Evolutionary conservation across 78 protist genomes (phyloP).

Genomic region (Dictyostelium intermedium): DNA sequence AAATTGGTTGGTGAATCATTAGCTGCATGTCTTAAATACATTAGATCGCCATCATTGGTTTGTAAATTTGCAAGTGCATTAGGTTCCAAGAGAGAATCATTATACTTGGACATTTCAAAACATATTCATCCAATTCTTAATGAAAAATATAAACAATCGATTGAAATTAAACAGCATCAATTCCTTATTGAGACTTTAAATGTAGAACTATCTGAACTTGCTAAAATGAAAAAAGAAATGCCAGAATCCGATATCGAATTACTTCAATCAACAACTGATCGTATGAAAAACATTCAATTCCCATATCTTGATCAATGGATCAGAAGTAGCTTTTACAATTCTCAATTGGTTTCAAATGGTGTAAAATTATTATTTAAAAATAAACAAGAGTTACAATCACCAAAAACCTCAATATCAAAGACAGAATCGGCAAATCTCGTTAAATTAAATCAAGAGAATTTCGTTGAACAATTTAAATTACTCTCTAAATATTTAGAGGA

Average conservation of each 20-base stretch:
- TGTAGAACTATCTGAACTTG: constrained; percentile 16
- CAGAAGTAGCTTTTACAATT: neutral
- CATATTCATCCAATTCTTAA: constrained; percentile 3
- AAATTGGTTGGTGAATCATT: neutral
- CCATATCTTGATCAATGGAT: neutral
- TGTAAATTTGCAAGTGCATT: constrained; percentile 9
- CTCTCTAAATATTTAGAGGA: constrained; percentile 8
- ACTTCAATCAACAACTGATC: neutral
- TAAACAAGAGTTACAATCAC: neutral
- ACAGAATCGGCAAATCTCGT: neutral
- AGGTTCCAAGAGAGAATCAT: neutral
- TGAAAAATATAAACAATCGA: neutral
- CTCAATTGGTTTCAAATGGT: neutral
- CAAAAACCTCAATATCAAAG: neutral
- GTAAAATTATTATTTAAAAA: neutral
- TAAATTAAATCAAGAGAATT: neutral
- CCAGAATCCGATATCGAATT: constrained; percentile 24
- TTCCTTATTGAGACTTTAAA: neutral
- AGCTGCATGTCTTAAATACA: neutral
- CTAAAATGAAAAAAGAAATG: constrained; percentile 57
- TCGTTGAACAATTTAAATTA: neutral
- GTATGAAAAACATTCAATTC: neutral
- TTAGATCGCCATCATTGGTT: neutral
- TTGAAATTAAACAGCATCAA: neutral
- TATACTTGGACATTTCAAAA: constrained; percentile 43